A percentile compares a stretch with the other conserved stretches of the same genome.
These are phyloP conservation scores for Sugiyamaella floridensis DNA, from an alignment of 805 yeast species.

Conservation along the genomic window DNA sequence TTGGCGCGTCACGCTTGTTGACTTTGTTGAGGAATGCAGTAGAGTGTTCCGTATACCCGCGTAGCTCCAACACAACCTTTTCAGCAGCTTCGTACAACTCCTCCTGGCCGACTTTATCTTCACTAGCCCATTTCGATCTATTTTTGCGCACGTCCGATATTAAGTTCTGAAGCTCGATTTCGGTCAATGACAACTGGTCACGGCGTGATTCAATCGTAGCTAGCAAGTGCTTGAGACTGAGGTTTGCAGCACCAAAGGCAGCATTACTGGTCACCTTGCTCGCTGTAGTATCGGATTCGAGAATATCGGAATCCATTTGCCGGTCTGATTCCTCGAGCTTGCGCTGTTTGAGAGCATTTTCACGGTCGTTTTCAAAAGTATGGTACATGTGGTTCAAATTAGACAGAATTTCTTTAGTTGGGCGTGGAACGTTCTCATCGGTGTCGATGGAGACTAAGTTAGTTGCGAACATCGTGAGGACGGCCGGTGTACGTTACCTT, in stretches of 20 bases:
- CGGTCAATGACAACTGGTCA: slow-evolving; percentile 65
- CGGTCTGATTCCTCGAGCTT: slow-evolving; percentile 76
- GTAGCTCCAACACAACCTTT: slow-evolving; percentile 79
- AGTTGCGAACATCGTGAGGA: background rate
- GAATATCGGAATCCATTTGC: slow-evolving; percentile 38
- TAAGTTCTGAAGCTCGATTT: slow-evolving; percentile 73
- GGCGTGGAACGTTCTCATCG: slow-evolving; percentile 13
- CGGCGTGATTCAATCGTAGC: slow-evolving; percentile 72
- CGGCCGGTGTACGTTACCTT: slow-evolving; percentile 2
- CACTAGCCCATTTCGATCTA: slow-evolving; percentile 96
- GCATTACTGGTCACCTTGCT: slow-evolving; percentile 28
- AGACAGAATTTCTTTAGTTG: slow-evolving; percentile 14
- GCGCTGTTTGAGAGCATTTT: slow-evolving; percentile 65
- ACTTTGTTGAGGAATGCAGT: slow-evolving; percentile 93
- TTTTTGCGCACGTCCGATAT: slow-evolving; percentile 91
- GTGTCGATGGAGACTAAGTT: slow-evolving; percentile 1
- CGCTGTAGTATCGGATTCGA: slow-evolving; percentile 19
- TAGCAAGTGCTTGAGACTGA: slow-evolving; percentile 73
- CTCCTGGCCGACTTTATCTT: slow-evolving; percentile 92
- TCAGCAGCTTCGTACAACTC: slow-evolving; percentile 97
- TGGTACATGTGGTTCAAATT: slow-evolving; percentile 53
- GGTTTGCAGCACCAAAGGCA: slow-evolving; percentile 64
- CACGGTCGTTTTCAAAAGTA: slow-evolving; percentile 60
- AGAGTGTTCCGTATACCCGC: slow-evolving; percentile 93
- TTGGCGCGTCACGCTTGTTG: slow-evolving; percentile 97